Conservation (phyloP, 2,329 filamentous ascomycete species). For the Aspergillus hiratsukae region DNA sequence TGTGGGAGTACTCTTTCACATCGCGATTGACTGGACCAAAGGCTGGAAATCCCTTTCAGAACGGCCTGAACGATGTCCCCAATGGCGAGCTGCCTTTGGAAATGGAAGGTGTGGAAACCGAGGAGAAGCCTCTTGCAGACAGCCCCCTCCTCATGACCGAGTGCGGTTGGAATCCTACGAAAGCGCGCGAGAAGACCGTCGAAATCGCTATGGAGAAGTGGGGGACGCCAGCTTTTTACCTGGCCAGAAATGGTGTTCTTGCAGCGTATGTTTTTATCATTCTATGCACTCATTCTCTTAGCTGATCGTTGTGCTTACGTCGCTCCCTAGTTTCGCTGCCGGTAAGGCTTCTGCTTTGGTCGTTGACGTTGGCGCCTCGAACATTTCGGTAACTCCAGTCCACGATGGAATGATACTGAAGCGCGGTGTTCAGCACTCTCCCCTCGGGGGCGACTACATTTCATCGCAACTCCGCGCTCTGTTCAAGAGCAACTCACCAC, state of each 20-base stretch:
- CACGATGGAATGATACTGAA: slow-evolving; percentile 93
- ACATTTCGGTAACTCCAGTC: slow-evolving; percentile 82
- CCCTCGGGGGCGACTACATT: slow-evolving; percentile 82
- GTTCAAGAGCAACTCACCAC: slow-evolving; percentile 63
- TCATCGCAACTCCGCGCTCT: slow-evolving; percentile 81
- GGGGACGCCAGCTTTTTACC: slow-evolving; percentile 91
- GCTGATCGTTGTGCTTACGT: slow-evolving; percentile 4
- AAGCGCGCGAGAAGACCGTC: slow-evolving; percentile 87
- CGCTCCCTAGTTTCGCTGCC: slow-evolving; percentile 62
- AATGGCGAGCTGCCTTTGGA: slow-evolving; percentile 56
- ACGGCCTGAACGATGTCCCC: slow-evolving; percentile 69
- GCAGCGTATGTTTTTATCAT: slow-evolving; percentile 55
- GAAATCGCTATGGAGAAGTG: slow-evolving; percentile 97
- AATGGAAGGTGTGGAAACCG: slow-evolving; percentile 56
- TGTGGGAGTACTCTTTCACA: slow-evolving; percentile 92
- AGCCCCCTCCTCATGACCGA: slow-evolving; percentile 92
- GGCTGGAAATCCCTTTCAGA: slow-evolving; percentile 65
- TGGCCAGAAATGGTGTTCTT: slow-evolving; percentile 82
- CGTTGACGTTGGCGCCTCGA: slow-evolving; percentile 84
- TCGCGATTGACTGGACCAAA: slow-evolving; percentile 77
- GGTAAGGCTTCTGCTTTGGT: slow-evolving; percentile 92
- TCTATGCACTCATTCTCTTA: not conserved
- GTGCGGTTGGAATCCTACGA: slow-evolving; percentile 83
- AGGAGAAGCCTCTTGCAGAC: slow-evolving; percentile 77
- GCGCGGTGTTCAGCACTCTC: slow-evolving; percentile 80